A percentile compares a stretch with the other conserved stretches of the same genome.
Evolutionary conservation across 768 basidiomycete genomes (phyloP).

Genomic region (Phaeotremella fagi): DNA sequence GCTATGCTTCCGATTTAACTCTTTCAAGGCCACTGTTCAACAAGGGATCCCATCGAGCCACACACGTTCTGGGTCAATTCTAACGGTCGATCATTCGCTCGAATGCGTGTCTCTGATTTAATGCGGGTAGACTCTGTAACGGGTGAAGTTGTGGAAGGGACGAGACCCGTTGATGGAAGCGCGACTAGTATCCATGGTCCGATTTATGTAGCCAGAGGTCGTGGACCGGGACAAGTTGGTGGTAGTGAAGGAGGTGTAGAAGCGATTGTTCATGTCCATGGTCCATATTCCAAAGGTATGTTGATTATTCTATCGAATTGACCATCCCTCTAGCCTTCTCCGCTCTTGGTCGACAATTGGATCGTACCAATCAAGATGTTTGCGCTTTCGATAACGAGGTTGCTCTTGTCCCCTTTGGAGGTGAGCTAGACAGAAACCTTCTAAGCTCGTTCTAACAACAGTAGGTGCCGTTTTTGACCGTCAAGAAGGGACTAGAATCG

Average conservation of each 20-base stretch:
- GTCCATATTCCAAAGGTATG: constrained; percentile 26
- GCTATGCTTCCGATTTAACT: no score
- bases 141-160: constrained; percentile 25
- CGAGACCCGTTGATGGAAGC: constrained; percentile 21
- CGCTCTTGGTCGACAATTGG: constrained; percentile 18
- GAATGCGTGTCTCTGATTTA: constrained; percentile 29
- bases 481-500: constrained; percentile 26
- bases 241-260: constrained; percentile 22
- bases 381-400: constrained; percentile 25
- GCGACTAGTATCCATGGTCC: constrained; percentile 32
- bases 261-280: constrained; percentile 33
- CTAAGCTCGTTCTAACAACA: not conserved
- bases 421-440: constrained; percentile 4
- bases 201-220: constrained; percentile 21
- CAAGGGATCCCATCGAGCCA: constrained; percentile 31
- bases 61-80: constrained; percentile 37
- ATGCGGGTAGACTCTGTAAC: constrained; percentile 14
- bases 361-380: constrained; percentile 33
- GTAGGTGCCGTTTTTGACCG: constrained; percentile 27
- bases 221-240: constrained; percentile 9
- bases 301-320: not conserved
- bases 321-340: constrained; percentile 14
- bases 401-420: constrained; percentile 30
- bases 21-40: constrained; percentile 32
- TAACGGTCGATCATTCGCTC: constrained; percentile 24